These are phyloP conservation scores for Acacia concinna DNA, from an alignment of 331 rosid species.

Conservation along the genomic window DNA sequence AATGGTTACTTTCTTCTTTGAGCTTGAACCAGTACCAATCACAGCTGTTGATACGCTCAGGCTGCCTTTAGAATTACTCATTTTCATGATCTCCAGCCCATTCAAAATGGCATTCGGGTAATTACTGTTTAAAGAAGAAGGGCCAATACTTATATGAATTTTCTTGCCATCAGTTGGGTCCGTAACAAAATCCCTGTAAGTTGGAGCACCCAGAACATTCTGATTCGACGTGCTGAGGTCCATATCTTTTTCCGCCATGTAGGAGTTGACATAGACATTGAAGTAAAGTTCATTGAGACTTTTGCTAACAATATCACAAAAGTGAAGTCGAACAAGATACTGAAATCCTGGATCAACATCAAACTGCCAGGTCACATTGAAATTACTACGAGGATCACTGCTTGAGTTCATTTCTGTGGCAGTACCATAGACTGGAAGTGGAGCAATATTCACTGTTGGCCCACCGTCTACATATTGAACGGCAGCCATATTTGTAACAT, in stretches of 20 bases:
- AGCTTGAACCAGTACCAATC: conserved; percentile 26
- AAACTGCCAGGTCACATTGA: conserved; percentile 78
- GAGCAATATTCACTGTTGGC: conserved; percentile 59
- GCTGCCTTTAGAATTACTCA: conserved; percentile 67
- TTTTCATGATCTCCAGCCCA: conserved; percentile 88
- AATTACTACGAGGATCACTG: conserved; percentile 43
- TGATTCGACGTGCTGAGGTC: conserved; percentile 30
- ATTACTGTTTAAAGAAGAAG: conserved; percentile 28
- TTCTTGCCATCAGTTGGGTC: conserved; percentile 28
- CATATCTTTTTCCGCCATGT: conserved; percentile 41
- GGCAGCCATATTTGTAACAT: conserved; percentile 44
- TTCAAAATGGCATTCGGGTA: conserved; percentile 75
- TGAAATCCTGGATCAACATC: conserved; percentile 64
- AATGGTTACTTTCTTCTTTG: conserved; percentile 50
- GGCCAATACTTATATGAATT: conserved; percentile 65
- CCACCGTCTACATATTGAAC: conserved; percentile 46
- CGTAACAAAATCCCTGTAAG: conserved; percentile 51
- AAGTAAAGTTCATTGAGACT: conserved; percentile 59
- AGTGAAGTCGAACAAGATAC: conserved; percentile 76
- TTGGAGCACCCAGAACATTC: conserved; percentile 52
- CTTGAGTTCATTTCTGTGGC: conserved; percentile 51
- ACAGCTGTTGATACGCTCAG: conserved; percentile 41
- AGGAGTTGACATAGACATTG: conserved; percentile 60
- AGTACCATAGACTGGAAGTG: conserved; percentile 71
- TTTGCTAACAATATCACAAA: conserved; percentile 71